A percentile compares a stretch with the other conserved stretches of the same genome.
These are phyloP conservation scores for Mycogone perniciosa DNA, from an alignment of 2,329 filamentous ascomycete genomes.

Conservation along the genomic window DNA sequence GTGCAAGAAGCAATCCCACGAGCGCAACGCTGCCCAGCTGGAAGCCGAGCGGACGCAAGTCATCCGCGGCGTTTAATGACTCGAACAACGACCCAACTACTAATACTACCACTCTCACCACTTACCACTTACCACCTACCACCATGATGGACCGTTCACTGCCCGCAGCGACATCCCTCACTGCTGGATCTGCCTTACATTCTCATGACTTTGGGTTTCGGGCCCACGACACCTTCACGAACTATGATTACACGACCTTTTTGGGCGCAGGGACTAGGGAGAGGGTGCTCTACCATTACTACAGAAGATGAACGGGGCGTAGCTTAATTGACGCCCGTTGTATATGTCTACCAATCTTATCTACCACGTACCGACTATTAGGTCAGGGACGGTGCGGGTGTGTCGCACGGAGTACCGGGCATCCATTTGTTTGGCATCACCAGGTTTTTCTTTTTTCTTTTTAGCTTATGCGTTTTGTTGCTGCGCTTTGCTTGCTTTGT, in stretches of 20 bases:
- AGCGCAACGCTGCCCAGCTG: conserved; percentile 86
- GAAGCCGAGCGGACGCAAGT: conserved; percentile 89
- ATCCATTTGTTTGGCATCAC: conserved; percentile 2
- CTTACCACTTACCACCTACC: conserved; percentile 2
- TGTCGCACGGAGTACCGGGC: conserved; percentile 12
- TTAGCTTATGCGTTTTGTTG: too few species aligned
- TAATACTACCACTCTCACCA: not conserved
- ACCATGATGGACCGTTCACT: not conserved
- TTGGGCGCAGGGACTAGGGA: not conserved
- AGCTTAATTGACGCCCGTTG: conserved; percentile 7
- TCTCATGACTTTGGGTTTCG: not conserved
- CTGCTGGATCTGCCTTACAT: not conserved
- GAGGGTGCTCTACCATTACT: not conserved
- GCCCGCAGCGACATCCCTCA: not conserved
- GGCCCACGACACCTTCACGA: conserved; percentile 2
- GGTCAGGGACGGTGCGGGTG: conserved; percentile 3
- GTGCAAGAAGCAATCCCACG: conserved; percentile 96
- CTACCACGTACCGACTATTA: conserved; percentile 8
- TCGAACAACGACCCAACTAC: not conserved
- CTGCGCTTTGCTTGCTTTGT: not conserved
- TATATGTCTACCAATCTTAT: conserved; percentile 13
- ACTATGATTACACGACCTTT: conserved; percentile 15
- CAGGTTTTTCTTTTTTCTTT: not conserved
- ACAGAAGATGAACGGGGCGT: not conserved
- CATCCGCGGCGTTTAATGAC: conserved; percentile 74